These are phyloP conservation scores for Allantophomopsis cytisporea DNA, from an alignment of 2,329 filamentous ascomycete species.

Conservation along the genomic window DNA sequence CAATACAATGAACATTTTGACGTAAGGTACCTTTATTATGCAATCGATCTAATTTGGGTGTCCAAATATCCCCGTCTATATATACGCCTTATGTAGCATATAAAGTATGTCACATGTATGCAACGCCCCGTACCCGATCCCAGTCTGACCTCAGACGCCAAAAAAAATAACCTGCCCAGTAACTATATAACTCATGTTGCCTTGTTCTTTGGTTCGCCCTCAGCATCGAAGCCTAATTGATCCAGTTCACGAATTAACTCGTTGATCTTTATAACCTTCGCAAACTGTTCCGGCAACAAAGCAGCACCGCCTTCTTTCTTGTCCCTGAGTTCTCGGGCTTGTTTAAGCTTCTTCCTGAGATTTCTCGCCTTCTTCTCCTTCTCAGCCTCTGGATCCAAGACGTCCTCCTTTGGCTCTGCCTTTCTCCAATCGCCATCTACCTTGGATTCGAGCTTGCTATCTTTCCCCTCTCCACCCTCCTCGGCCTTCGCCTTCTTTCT, in stretches of 20 bases:
- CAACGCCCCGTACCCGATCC: too few species aligned
- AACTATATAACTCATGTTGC: neutral
- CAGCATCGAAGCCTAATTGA: conserved; percentile 67
- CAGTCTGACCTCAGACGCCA: too few species aligned
- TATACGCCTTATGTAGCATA: too few species aligned
- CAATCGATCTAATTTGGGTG: too few species aligned
- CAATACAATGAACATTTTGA: too few species aligned
- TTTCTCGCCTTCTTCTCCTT: conserved; percentile 88
- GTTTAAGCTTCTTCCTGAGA: conserved; percentile 86
- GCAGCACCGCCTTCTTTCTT: conserved; percentile 82
- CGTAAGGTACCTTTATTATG: too few species aligned
- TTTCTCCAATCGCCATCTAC: conserved; percentile 7
- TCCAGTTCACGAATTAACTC: conserved; percentile 85
- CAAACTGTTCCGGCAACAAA: conserved; percentile 84
- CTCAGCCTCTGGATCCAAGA: conserved; percentile 57
- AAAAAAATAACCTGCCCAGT: too few species aligned
- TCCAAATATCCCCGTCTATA: too few species aligned
- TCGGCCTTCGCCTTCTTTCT: conserved; percentile 41
- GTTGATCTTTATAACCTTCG: conserved; percentile 94
- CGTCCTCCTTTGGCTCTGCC: conserved; percentile 23
- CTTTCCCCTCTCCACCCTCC: conserved; percentile 16
- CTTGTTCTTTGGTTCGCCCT: conserved; percentile 49
- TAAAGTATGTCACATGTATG: too few species aligned
- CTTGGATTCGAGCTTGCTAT: conserved; percentile 4
- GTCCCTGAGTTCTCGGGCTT: conserved; percentile 77